Base-by-base conservation (phyloP, 805 yeast genomes). In the Suhomyces pyralidae region DNA sequence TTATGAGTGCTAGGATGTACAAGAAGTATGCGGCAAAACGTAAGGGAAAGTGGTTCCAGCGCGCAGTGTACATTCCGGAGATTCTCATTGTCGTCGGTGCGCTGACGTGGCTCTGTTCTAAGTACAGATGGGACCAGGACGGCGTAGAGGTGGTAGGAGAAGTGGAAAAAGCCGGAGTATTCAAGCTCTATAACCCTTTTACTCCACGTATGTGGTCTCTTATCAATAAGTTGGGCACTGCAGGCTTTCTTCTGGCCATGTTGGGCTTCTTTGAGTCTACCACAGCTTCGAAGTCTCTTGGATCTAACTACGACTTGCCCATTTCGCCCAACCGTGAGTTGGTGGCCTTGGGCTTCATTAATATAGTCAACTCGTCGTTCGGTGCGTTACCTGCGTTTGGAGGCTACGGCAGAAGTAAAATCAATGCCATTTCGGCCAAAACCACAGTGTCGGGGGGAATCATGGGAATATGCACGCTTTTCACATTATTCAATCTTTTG, bases 211-310 rank as follows among this genome's bases (percentile, higher is more conserved):
- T 78, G 53, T 74, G 74, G 36, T 73, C 80, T 54, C 80, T 86
- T 55, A 77, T 81, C 49, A 76, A 78, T 24, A 68, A 84, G 48
- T 79, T 90, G 59, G 77, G 83, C n/a, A 79, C 93, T 0, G 82
- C 94, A 0, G 78, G 79, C 2, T 82, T 91, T 55, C 78, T 87
- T 52, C 82, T 89, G 55, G 96, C 97, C 0, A 81, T 90, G 63
- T 71, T 93, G 36, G 98, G 98, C 0, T 90, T 93, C 64, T 88
- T 93, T 60, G 97, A 93, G 66, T 86, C 96, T 7, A 88, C 97
- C 0, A 91, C 97, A 0, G 97, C 97, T 0, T 88, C 92, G 17
- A 90, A 94, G 67, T 81, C 96, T 0, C 72, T 94, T 25, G 94
- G 96, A 0, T 79, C 92, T 1, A 75, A 79, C n/a, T 83, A 82